Conservation (phyloP, 257 asterid species). For the Solanum chmielewskii region DNA sequence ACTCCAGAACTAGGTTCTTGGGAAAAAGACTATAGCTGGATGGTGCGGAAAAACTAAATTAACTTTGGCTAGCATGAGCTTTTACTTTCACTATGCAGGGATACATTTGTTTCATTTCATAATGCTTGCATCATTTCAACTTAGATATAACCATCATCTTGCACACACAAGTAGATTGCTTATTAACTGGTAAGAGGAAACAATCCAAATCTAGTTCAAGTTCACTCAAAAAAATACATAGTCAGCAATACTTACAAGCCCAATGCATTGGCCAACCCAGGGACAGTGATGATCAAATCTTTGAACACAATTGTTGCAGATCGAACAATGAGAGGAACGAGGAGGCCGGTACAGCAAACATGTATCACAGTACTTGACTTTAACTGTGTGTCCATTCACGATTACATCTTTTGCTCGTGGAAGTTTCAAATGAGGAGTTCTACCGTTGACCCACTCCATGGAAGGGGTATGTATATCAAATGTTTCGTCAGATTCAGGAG, state of each 20-base stretch:
- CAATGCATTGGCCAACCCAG: constrained; percentile 95
- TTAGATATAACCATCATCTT: not conserved
- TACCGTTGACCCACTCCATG: constrained; percentile 81
- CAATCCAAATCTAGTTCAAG: not conserved
- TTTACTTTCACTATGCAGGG: not conserved
- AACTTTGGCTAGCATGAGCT: not conserved
- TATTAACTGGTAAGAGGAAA: not conserved
- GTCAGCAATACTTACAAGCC: constrained; percentile 46
- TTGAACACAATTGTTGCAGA: constrained; percentile 92
- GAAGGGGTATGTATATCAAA: constrained; percentile 48
- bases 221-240: not conserved
- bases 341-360: constrained; percentile 94
- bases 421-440: constrained; percentile 60
- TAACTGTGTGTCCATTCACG: constrained; percentile 64
- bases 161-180: not conserved
- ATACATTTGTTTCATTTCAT: not conserved
- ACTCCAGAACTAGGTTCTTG: not conserved
- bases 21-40: not conserved
- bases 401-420: constrained; percentile 65
- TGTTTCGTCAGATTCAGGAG: constrained; percentile 56
- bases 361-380: constrained; percentile 76
- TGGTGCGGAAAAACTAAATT: not conserved
- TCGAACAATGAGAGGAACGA: constrained; percentile 92
- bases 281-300: constrained; percentile 92
- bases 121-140: not conserved